Evolutionary conservation across 2,329 filamentous ascomycete species (phyloP).

Genomic region (Byssoonygena ceratinophila): DNA sequence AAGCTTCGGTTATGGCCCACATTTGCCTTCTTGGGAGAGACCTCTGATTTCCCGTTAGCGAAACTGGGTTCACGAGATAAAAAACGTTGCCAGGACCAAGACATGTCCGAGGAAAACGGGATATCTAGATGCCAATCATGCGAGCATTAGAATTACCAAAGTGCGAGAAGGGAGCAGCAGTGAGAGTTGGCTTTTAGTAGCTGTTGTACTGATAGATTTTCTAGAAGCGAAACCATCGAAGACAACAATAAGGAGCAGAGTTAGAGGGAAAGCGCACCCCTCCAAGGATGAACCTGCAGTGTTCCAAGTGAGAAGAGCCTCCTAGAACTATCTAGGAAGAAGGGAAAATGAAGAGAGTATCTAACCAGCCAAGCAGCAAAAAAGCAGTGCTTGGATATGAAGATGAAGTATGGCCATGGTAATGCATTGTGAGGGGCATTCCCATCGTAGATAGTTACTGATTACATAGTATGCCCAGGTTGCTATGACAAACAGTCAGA

Average conservation of each 20-base stretch:
- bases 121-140: background rate
- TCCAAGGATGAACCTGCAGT: background rate
- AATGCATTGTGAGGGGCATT: background rate
- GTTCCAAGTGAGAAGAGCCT: no score
- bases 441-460: background rate
- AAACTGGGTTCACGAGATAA: background rate
- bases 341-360: background rate
- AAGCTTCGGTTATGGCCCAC: constrained; percentile 5
- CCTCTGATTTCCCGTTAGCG: background rate
- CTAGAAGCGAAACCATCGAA: background rate
- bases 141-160: background rate
- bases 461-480: background rate
- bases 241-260: background rate
- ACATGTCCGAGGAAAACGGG: background rate
- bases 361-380: background rate
- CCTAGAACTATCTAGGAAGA: background rate
- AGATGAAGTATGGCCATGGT: no score
- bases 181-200: background rate
- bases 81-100: constrained; percentile 4
- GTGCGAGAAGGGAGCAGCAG: background rate
- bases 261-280: background rate
- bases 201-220: background rate
- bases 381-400: background rate
- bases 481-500: background rate
- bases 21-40: background rate